Conservation (phyloP, 2,329 filamentous ascomycete genomes). For the Fusarium goolgardi region DNA sequence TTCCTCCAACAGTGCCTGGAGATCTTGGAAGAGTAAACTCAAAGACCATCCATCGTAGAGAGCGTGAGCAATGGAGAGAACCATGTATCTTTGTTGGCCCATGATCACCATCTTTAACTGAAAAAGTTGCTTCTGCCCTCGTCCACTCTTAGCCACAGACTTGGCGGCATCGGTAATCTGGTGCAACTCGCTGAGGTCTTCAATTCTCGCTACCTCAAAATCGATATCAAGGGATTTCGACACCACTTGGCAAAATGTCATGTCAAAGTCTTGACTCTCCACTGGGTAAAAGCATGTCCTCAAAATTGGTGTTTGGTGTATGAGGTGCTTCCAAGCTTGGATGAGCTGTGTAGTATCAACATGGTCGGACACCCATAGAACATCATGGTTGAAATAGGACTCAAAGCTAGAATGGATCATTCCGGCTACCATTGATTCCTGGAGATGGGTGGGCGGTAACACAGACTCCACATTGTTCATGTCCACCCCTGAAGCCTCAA, state of each 20-base stretch:
- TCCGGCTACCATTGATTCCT: constrained; percentile 86
- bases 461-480: constrained; percentile 65
- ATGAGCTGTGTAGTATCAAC: constrained; percentile 69
- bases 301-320: constrained; percentile 74
- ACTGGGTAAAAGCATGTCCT: constrained; percentile 79
- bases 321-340: constrained; percentile 70
- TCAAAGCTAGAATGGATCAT: constrained; percentile 80
- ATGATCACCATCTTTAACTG: constrained; percentile 60
- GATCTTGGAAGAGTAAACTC: constrained; percentile 75
- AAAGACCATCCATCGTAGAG: constrained; percentile 93
- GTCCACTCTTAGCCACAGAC: constrained; percentile 50
- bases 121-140: constrained; percentile 57
- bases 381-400: constrained; percentile 87
- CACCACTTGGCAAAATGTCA: constrained; percentile 64
- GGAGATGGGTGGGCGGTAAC: constrained; percentile 82
- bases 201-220: constrained; percentile 44
- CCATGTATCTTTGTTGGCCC: constrained; percentile 55
- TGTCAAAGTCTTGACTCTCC: constrained; percentile 66
- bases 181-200: constrained; percentile 50
- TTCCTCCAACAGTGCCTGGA: constrained; percentile 72
- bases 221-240: constrained; percentile 40
- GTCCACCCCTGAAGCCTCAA: constrained; percentile 50
- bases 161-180: constrained; percentile 54
- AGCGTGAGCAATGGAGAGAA: constrained; percentile 84
- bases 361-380: constrained; percentile 68